phyloP scores from a whole-genome alignment of 371 early-diverging fungal species.

The Fennellomyces sp. region DNA sequence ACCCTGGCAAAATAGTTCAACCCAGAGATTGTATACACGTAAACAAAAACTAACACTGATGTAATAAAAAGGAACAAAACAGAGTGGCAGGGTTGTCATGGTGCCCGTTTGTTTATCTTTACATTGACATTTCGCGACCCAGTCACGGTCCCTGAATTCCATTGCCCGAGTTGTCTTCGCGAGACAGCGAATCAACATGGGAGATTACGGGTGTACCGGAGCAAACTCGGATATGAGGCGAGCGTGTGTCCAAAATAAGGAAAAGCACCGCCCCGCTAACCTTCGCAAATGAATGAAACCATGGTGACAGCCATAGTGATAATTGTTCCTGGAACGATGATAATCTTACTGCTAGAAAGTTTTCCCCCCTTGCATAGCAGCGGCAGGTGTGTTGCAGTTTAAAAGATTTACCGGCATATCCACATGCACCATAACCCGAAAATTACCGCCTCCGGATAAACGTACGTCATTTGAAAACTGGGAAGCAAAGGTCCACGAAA shows the following conservation, averaged over 20 bases:
- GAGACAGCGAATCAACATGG: not conserved
- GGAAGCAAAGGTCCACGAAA: not conserved
- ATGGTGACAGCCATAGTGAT: too few relatives aligned
- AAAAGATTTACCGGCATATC: slow-evolving; percentile 9
- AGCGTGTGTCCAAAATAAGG: too few relatives aligned
- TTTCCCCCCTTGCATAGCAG: not conserved
- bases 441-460: slow-evolving; percentile 6
- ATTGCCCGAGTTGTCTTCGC: slow-evolving; percentile 1
- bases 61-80: too few relatives aligned
- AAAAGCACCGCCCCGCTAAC: too few relatives aligned
- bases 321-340: not conserved
- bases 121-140: too few relatives aligned
- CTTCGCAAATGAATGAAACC: too few relatives aligned
- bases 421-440: slow-evolving; percentile 6
- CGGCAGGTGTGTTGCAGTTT: not conserved
- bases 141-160: too few relatives aligned
- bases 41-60: not conserved
- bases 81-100: too few relatives aligned
- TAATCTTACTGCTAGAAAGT: slow-evolving; percentile 1
- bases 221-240: too few relatives aligned
- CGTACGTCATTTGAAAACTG: not conserved
- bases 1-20: slow-evolving; percentile 6
- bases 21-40: not conserved
- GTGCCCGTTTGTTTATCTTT: too few relatives aligned
- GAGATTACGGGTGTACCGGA: slow-evolving; percentile 10